phyloP scores from a whole-genome alignment of 2,329 filamentous ascomycete genomes.

The Neofusicoccum kwambonambiense region DNA sequence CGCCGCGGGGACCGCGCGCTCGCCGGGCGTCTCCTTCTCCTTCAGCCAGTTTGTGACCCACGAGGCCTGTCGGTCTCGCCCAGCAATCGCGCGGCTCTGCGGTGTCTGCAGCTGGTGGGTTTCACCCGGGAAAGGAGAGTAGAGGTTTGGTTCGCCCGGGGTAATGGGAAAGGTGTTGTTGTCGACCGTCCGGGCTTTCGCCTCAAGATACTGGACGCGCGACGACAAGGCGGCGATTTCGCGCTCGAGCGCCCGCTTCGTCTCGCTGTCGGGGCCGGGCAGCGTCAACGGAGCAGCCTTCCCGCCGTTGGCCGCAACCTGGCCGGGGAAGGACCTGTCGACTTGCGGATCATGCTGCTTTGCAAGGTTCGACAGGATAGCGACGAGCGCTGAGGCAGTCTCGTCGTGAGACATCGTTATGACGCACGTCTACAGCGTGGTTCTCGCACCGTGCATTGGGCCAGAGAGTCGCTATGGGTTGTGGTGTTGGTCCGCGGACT shows the following conservation, averaged over 20 bases:
- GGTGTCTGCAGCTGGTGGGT: conserved; percentile 50
- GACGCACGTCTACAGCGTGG: conserved; percentile 27
- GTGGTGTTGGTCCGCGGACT: conserved; percentile 14
- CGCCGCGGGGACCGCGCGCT: conserved; percentile 47
- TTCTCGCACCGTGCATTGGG: conserved; percentile 20
- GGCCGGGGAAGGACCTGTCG: conserved; percentile 45
- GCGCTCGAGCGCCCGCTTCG: conserved; percentile 76
- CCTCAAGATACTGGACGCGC: conserved; percentile 80
- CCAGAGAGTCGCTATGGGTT: conserved; percentile 1
- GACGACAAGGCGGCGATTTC: conserved; percentile 77
- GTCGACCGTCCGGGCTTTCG: conserved; percentile 64
- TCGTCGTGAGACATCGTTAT: conserved; percentile 32
- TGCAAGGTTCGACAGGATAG: conserved; percentile 49
- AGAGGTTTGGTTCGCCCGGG: conserved; percentile 64
- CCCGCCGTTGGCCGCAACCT: conserved; percentile 51
- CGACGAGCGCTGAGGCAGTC: conserved; percentile 37
- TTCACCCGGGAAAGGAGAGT: conserved; percentile 57
- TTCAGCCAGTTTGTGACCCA: conserved; percentile 55
- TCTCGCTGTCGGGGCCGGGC: conserved; percentile 71
- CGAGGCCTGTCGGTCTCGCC: conserved; percentile 32
- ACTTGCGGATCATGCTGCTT: conserved; percentile 45
- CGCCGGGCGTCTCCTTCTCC: conserved; percentile 51
- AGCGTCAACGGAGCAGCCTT: conserved; percentile 61
- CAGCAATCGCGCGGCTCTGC: conserved; percentile 31
- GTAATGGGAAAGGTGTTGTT: conserved; percentile 70